phyloP scores from a whole-genome alignment of 2,329 filamentous ascomycete genomes.

The Colletotrichum destructivum region DNA sequence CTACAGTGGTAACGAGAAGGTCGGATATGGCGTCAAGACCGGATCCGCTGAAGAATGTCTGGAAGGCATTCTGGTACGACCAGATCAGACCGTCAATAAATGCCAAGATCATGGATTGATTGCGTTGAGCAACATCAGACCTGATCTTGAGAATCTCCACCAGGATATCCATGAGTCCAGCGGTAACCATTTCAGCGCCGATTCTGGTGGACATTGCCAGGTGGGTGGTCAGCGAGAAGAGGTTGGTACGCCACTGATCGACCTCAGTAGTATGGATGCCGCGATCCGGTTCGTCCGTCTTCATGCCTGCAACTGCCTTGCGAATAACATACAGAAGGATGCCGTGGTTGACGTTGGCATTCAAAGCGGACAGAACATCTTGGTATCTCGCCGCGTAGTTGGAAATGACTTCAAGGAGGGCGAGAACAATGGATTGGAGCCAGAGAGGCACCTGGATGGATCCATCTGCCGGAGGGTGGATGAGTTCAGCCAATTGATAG shows the following conservation, averaged over 20 bases:
- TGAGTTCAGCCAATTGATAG: conserved; percentile 92
- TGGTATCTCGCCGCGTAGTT: conserved; percentile 82
- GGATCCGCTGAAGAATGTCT: conserved; percentile 83
- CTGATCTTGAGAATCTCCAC: conserved; percentile 90
- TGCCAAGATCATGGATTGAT: conserved; percentile 85
- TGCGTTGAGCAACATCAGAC: conserved; percentile 84
- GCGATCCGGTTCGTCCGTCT: conserved; percentile 67
- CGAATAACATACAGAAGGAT: conserved; percentile 93
- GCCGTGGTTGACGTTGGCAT: conserved; percentile 96
- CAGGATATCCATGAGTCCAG: conserved; percentile 90
- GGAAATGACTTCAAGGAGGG: conserved; percentile 87
- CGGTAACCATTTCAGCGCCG: conserved; percentile 87
- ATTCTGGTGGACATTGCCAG: conserved; percentile 82
- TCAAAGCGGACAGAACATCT: conserved; percentile 92
- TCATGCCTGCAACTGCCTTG: conserved; percentile 89
- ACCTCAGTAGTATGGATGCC: conserved; percentile 75
- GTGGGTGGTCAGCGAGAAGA: conserved; percentile 90
- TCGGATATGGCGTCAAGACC: conserved; percentile 94
- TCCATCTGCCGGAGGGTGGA: conserved; percentile 84
- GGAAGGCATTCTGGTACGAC: conserved; percentile 86
- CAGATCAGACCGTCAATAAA: conserved; percentile 93
- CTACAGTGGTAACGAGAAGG: conserved; percentile 84
- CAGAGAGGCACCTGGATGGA: conserved; percentile 78
- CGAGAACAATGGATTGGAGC: conserved; percentile 86
- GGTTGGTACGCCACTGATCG: conserved; percentile 90